Evolutionary conservation across 192 early-diverging fungal species (phyloP).

Genomic region (Dispira parvispora): DNA sequence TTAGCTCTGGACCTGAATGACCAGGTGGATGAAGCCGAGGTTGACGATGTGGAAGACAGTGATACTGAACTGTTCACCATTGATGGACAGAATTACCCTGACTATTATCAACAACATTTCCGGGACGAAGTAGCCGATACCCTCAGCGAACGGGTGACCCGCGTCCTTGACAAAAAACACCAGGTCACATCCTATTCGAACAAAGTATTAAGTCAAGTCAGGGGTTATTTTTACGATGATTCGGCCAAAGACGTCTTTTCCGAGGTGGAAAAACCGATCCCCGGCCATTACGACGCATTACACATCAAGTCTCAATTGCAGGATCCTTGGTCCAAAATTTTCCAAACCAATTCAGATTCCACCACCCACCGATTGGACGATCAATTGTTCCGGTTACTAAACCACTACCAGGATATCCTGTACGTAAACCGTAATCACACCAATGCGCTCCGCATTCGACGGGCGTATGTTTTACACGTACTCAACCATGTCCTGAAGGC

Average conservation of each 20-base stretch:
- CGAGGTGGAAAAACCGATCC: conserved; percentile 13
- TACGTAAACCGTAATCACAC: conserved; percentile 39
- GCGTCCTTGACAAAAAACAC: conserved; percentile 22
- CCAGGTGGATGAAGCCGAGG: conserved; percentile 6
- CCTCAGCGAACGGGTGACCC: conserved; percentile 16
- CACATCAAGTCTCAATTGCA: conserved; percentile 14
- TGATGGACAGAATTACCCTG: conserved; percentile 24
- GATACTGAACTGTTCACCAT: conserved; percentile 12
- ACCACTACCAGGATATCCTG: conserved; percentile 61
- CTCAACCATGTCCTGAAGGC: conserved; percentile 84
- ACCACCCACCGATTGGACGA: conserved; percentile 26
- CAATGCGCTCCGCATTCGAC: conserved; percentile 53
- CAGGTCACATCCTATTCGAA: conserved; percentile 12
- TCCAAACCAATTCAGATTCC: conserved; percentile 5
- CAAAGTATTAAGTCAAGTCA: conserved; percentile 21
- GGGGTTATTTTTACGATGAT: conserved; percentile 17
- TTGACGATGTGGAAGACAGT: too few relatives aligned
- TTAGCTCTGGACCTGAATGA: background rate
- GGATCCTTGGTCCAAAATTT: conserved; percentile 12
- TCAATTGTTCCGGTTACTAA: conserved; percentile 40
- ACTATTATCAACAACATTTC: conserved; percentile 18
- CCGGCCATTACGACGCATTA: conserved; percentile 15
- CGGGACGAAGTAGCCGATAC: conserved; percentile 20
- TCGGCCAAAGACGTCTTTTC: conserved; percentile 14
- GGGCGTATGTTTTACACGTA: conserved; percentile 60